Evolutionary conservation across 2,329 filamentous ascomycete species (phyloP).

Genomic region (Cladophialophora yegresii): DNA sequence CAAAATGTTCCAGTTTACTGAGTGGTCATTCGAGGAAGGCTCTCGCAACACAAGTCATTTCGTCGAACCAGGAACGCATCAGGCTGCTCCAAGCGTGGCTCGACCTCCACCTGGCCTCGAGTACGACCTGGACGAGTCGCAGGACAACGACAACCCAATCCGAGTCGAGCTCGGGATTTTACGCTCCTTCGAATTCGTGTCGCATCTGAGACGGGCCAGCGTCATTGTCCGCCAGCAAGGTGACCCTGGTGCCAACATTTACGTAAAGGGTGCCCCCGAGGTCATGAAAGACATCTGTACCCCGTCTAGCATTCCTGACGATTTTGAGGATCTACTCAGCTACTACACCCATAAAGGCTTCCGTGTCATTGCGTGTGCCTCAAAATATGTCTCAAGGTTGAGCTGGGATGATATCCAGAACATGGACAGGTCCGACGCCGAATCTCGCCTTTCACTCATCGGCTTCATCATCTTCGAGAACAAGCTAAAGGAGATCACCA

Average conservation of each 20-base stretch:
- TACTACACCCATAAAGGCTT: constrained; percentile 96
- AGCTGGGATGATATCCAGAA: constrained; percentile 95
- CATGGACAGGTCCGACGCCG: constrained; percentile 82
- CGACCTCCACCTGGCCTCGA: constrained; percentile 69
- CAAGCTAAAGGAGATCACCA: constrained; percentile 87
- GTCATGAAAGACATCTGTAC: constrained; percentile 93
- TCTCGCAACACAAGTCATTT: constrained; percentile 65
- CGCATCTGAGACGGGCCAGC: constrained; percentile 85
- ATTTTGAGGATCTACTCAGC: constrained; percentile 85
- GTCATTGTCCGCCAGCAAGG: constrained; percentile 90
- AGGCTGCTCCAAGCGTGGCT: constrained; percentile 80
- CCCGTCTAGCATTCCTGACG: constrained; percentile 75
- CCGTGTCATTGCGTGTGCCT: constrained; percentile 92
- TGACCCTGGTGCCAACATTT: constrained; percentile 79
- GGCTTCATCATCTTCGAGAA: constrained; percentile 99
- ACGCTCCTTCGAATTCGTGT: constrained; percentile 91
- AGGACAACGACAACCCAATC: constrained; percentile 31
- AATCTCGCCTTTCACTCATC: constrained; percentile 79
- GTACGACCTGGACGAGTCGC: constrained; percentile 56
- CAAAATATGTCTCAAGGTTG: constrained; percentile 81
- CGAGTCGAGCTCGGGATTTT: constrained; percentile 85
- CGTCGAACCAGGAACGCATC: constrained; percentile 71
- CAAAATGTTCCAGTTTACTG: constrained; percentile 98
- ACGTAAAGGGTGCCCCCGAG: constrained; percentile 95
- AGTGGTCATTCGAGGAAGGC: constrained; percentile 89